Conservation (phyloP, 768 basidiomycete species). For the Lactifluus hygrophoroides region DNA sequence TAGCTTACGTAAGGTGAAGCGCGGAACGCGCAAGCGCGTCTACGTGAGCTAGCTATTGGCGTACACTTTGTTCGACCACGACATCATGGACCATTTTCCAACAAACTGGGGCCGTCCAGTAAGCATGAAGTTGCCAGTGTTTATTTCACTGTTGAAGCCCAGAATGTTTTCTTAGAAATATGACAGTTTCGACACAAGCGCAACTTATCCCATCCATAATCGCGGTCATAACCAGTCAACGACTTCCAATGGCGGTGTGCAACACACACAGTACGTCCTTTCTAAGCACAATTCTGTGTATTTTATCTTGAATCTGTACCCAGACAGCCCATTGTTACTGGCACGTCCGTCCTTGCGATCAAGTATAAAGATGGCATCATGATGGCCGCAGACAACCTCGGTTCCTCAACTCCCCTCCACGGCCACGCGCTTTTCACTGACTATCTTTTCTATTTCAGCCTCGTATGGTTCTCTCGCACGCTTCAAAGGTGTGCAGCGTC, state of each 20-base stretch:
- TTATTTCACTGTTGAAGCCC: not conserved
- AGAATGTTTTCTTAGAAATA: constrained; percentile 41
- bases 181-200: constrained; percentile 66
- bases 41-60: too few relatives aligned
- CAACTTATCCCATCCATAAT: constrained; percentile 66
- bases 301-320: not conserved
- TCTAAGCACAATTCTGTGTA: not conserved
- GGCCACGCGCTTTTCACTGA: not conserved
- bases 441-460: constrained; percentile 37
- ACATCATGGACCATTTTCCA: constrained; percentile 73
- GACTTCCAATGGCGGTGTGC: constrained; percentile 51
- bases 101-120: constrained; percentile 59
- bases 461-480: constrained; percentile 97
- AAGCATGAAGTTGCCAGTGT: not conserved
- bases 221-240: constrained; percentile 38
- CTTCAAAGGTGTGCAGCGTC: constrained; percentile 89
- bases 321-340: constrained; percentile 92
- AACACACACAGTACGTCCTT: constrained; percentile 65
- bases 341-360: constrained; percentile 91
- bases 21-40: constrained; percentile 16
- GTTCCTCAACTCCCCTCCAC: constrained; percentile 34
- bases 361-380: constrained; percentile 96
- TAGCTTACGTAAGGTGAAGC: constrained; percentile 6
- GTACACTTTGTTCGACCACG: not conserved
- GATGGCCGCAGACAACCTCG: constrained; percentile 97